Conservation (phyloP, 1,284 basidiomycete species). For the Apiotrichum montevideense region DNA sequence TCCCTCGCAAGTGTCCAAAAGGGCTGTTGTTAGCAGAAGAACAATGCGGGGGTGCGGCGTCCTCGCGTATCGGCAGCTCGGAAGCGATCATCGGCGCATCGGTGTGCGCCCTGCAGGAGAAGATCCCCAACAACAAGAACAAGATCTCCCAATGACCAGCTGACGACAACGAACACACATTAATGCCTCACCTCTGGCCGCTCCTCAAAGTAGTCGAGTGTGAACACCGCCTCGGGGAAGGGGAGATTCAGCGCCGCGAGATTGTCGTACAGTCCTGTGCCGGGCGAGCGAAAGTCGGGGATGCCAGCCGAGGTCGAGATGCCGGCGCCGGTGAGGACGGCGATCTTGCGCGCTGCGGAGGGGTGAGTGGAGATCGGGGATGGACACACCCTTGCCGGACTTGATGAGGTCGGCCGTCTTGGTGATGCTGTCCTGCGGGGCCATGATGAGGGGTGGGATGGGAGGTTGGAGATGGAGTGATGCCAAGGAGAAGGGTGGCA, state of each 20-base stretch:
- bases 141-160: no score
- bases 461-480: background rate
- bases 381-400: constrained; percentile 33
- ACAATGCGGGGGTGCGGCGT: background rate
- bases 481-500: background rate
- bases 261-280: constrained; percentile 54
- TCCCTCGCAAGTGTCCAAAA: constrained; percentile 85
- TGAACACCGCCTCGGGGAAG: constrained; percentile 55
- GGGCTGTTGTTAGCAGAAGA: constrained; percentile 31
- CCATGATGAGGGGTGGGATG: background rate
- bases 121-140: no score
- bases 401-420: constrained; percentile 42
- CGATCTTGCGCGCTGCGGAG: constrained; percentile 45
- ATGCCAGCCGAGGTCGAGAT: constrained; percentile 52
- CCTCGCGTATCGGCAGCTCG: no score
- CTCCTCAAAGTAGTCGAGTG: constrained; percentile 47
- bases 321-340: constrained; percentile 52
- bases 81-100: no score
- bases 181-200: constrained; percentile 30
- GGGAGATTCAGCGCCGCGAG: constrained; percentile 52
- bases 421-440: constrained; percentile 18
- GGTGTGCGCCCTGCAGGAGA: no score
- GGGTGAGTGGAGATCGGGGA: background rate
- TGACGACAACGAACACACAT: no score
- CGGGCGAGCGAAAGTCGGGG: constrained; percentile 49